phyloP scores from a whole-genome alignment of 805 yeast species.

The Suhomyces kilbournensis region DNA sequence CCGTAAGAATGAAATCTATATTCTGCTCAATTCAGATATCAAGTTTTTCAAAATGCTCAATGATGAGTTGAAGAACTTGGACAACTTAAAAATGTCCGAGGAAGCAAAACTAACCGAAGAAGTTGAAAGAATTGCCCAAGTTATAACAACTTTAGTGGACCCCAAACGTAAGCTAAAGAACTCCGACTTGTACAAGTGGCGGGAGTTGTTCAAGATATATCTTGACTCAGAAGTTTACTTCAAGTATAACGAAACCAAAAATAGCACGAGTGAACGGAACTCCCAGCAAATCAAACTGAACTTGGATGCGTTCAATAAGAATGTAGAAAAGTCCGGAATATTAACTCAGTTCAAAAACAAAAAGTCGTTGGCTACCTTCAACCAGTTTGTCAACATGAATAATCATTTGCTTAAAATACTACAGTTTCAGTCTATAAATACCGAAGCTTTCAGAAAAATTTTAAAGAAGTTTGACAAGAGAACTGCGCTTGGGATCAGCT shows the following conservation, averaged over 20 bases:
- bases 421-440: slow-evolving; percentile 60
- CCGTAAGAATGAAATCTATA: slow-evolving; percentile 32
- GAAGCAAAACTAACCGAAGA: slow-evolving; percentile 41
- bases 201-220: slow-evolving; percentile 62
- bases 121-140: slow-evolving; percentile 41
- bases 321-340: slow-evolving; percentile 36
- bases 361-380: slow-evolving; percentile 43
- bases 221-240: slow-evolving; percentile 66
- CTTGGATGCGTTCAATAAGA: slow-evolving; percentile 38
- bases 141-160: slow-evolving; percentile 36
- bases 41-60: slow-evolving; percentile 58
- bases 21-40: slow-evolving; percentile 53
- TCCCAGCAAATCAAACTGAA: slow-evolving; percentile 45
- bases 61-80: slow-evolving; percentile 50
- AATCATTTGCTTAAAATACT: slow-evolving; percentile 52
- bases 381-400: slow-evolving; percentile 52
- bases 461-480: slow-evolving; percentile 75
- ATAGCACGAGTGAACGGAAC: slow-evolving; percentile 43
- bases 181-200: slow-evolving; percentile 65
- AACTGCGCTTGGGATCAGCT: slow-evolving; percentile 51
- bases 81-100: slow-evolving; percentile 40
- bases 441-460: slow-evolving; percentile 63
- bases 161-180: slow-evolving; percentile 30
- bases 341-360: slow-evolving; percentile 45
- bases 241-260: slow-evolving; percentile 43